Conservation (phyloP, 345 rosid genomes). For the Zanthoxylum bungeanum region DNA sequence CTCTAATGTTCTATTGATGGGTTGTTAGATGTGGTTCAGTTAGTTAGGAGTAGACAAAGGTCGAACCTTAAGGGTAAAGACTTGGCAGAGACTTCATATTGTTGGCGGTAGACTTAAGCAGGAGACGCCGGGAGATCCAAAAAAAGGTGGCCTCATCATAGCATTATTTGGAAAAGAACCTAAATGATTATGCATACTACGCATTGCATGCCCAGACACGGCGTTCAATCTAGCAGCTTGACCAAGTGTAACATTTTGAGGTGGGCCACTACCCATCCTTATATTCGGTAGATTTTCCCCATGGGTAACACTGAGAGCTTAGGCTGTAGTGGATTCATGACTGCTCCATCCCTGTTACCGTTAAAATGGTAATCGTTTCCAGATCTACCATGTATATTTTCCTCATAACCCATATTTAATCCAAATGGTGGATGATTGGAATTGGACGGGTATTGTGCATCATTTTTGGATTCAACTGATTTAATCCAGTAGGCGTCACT, state of each 20-base stretch:
- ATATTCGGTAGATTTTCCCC: constrained; percentile 61
- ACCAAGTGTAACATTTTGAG: no score
- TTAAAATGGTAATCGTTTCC: constrained; percentile 52
- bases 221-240: constrained; percentile 46
- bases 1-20: constrained; percentile 60
- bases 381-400: constrained; percentile 51
- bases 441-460: constrained; percentile 55
- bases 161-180: constrained; percentile 51
- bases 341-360: constrained; percentile 54
- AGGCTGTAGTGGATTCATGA: constrained; percentile 52
- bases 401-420: constrained; percentile 47
- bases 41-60: constrained; percentile 78
- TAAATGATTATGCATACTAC: constrained; percentile 43
- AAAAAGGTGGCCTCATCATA: constrained; percentile 42
- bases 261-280: constrained; percentile 41
- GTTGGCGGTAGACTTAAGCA: constrained; percentile 66
- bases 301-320: constrained; percentile 51
- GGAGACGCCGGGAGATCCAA: constrained; percentile 57
- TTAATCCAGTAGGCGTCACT: constrained; percentile 82
- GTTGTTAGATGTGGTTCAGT: constrained; percentile 70
- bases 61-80: constrained; percentile 58
- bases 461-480: constrained; percentile 44
- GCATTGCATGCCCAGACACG: constrained; percentile 43
- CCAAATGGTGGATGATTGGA: constrained; percentile 46
- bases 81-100: constrained; percentile 90